Percentiles rank a stretch among this genome's conserved stretches.
Evolutionary conservation across 176 grass and related monocot genomes (phyloP).

Genomic region (Zoysia pacifica): DNA sequence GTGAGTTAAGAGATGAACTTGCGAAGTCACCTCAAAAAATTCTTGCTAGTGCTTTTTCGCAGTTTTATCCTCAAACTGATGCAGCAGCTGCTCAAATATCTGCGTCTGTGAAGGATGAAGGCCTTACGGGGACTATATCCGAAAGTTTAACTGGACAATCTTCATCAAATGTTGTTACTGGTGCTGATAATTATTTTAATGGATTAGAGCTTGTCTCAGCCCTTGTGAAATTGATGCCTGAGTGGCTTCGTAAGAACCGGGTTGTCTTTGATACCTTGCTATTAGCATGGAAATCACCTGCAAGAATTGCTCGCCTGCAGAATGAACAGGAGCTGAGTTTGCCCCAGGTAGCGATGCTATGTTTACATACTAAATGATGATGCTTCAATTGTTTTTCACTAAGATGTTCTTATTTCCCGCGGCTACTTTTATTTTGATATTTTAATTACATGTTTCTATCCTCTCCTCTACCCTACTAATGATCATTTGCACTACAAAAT

Average conservation of each 20-base stretch:
- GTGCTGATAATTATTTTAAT: slow-evolving; percentile 89
- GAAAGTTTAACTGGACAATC: slow-evolving; percentile 60
- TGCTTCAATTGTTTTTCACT: not conserved
- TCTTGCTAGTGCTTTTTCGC: slow-evolving; percentile 85
- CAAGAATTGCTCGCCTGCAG: slow-evolving; percentile 81
- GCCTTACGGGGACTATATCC: slow-evolving; percentile 49
- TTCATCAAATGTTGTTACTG: slow-evolving; percentile 52
- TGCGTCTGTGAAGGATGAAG: slow-evolving; percentile 74
- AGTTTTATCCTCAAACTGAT: slow-evolving; percentile 68
- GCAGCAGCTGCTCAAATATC: slow-evolving; percentile 53
- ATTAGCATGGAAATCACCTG: slow-evolving; percentile 92
- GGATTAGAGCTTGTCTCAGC: slow-evolving; percentile 90
- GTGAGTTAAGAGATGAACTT: slow-evolving; percentile 86
- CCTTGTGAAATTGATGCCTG: slow-evolving; percentile 95
- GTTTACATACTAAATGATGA: not conserved
- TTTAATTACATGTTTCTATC: not conserved
- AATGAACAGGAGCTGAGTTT: slow-evolving; percentile 93
- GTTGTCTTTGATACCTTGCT: slow-evolving; percentile 85
- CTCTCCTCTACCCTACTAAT: not conserved
- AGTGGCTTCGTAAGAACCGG: slow-evolving; percentile 82
- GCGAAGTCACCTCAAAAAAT: slow-evolving; percentile 93
- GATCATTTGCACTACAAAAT: not conserved
- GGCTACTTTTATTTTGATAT: slow-evolving; percentile 17
- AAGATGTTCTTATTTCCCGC: not conserved
- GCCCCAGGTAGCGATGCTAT: slow-evolving; percentile 56